Conservation (phyloP, 345 rosid species). For the Dipteronia dyeriana region DNA sequence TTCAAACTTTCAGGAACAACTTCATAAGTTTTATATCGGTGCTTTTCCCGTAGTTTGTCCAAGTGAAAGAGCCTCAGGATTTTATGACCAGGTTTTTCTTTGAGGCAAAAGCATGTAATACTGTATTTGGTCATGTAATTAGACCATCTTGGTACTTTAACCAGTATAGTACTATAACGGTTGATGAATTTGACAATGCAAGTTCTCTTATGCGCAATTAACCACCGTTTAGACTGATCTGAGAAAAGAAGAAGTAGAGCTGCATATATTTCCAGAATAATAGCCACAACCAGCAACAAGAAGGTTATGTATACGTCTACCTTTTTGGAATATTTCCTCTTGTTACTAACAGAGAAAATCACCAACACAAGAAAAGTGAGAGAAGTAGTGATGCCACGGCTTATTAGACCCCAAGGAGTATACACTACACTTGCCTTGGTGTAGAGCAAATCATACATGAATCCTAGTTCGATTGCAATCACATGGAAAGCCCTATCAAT, state of each 20-base stretch:
- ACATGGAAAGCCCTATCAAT: slow-evolving; percentile 26
- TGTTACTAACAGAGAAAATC: neutral
- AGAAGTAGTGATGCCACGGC: neutral
- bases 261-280: slow-evolving; percentile 2
- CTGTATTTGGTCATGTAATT: slow-evolving; percentile 7
- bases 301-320: neutral
- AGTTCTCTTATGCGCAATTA: neutral
- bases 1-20: neutral
- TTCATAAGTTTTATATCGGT: neutral
- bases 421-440: slow-evolving; percentile 26
- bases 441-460: slow-evolving; percentile 32
- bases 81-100: neutral
- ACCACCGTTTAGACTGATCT: slow-evolving; percentile 7
- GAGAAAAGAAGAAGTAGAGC: neutral
- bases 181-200: neutral
- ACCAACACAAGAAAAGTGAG: slow-evolving; percentile 8
- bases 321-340: neutral
- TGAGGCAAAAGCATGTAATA: neutral
- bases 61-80: neutral
- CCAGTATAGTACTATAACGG: neutral
- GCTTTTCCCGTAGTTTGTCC: slow-evolving; percentile 1
- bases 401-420: neutral
- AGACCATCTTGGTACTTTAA: slow-evolving; percentile 8
- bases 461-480: slow-evolving; percentile 36
- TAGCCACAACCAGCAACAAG: neutral